Evolutionary conservation across 108 stramenopile species (phyloP).

Genomic region (Nitzschia sp.): DNA sequence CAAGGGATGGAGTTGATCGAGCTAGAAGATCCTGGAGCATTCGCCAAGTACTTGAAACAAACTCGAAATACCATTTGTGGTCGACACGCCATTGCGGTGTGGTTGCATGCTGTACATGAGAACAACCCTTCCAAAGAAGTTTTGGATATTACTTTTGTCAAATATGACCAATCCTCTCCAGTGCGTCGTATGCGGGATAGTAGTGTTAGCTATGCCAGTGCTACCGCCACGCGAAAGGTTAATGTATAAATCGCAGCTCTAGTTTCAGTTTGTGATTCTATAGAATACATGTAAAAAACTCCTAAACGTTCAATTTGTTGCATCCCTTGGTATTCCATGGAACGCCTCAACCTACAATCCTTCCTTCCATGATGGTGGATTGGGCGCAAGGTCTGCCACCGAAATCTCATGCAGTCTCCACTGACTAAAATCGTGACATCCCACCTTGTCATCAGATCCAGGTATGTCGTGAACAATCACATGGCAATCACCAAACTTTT

Average conservation of each 20-base stretch:
- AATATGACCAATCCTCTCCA: constrained; percentile 69
- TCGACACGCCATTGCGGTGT: constrained; percentile 75
- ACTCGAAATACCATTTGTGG: constrained; percentile 85
- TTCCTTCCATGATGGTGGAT: constrained; percentile 36
- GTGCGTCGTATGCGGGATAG: constrained; percentile 54
- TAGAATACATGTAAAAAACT: too few relatives aligned
- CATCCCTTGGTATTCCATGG: too few relatives aligned
- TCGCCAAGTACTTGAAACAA: constrained; percentile 76
- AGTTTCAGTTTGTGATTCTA: neutral
- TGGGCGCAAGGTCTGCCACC: constrained; percentile 37
- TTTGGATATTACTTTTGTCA: constrained; percentile 70
- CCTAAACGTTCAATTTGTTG: too few relatives aligned
- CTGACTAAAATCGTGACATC: constrained; percentile 9
- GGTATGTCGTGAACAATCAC: constrained; percentile 52
- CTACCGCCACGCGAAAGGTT: constrained; percentile 42
- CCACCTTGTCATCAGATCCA: neutral
- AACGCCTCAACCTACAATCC: neutral
- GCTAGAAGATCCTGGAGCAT: constrained; percentile 77
- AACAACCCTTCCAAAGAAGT: constrained; percentile 19
- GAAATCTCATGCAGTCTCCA: constrained; percentile 20
- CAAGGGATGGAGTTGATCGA: constrained; percentile 75
- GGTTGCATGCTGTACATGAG: constrained; percentile 58
- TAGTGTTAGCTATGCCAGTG: constrained; percentile 88
- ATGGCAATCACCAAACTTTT: constrained; percentile 59
- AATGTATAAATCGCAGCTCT: neutral